Evolutionary conservation across 208 protist genomes (phyloP).

Genomic region (Vickermania spadyakhi): DNA sequence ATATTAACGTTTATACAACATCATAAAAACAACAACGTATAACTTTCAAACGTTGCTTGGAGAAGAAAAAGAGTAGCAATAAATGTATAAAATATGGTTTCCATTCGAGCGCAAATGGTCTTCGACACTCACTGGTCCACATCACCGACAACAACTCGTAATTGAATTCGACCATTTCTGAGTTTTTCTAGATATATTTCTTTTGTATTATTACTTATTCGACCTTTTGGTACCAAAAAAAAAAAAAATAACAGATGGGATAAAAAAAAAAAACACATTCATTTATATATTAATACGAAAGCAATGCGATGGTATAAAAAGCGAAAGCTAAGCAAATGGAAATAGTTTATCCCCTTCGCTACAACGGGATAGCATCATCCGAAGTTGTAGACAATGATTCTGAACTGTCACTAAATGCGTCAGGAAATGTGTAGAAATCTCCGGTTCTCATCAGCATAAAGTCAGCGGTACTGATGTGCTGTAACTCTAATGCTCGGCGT

Average conservation of each 20-base stretch:
- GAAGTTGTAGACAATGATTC: background rate
- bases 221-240: background rate
- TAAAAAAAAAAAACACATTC: constrained; percentile 7
- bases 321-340: background rate
- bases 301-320: background rate
- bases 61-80: background rate
- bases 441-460: constrained; percentile 36
- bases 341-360: background rate
- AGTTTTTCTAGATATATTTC: background rate
- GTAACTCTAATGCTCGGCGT: constrained; percentile 10
- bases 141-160: background rate
- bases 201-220: background rate
- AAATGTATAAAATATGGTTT: background rate
- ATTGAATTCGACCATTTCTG: background rate
- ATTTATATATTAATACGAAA: background rate
- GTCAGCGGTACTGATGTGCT: constrained; percentile 9
- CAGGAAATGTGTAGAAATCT: constrained; percentile 21
- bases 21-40: too few species aligned
- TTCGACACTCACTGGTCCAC: background rate
- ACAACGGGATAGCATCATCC: background rate
- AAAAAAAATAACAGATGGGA: constrained; percentile 1
- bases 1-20: background rate
- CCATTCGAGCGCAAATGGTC: too few species aligned
- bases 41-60: too few species aligned
- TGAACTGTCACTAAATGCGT: background rate